Conservation (phyloP, 2,329 filamentous ascomycete species). For the Colletotrichum phormii region DNA sequence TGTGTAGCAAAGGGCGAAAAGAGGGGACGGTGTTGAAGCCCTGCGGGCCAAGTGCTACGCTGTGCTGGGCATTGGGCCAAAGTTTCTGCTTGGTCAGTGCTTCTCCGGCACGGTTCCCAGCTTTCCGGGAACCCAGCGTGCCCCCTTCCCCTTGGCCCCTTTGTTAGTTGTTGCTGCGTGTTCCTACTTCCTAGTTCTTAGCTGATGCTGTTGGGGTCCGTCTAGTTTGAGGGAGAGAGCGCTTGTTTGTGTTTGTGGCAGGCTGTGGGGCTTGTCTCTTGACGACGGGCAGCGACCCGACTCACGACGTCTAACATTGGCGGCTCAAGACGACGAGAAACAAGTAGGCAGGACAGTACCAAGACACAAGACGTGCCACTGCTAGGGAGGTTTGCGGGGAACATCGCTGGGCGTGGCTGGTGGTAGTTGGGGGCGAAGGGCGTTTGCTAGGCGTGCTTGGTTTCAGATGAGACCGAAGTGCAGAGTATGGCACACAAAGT, state of each 20-base stretch:
- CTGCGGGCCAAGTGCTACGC: neutral
- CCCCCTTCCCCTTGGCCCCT: conserved; percentile 10
- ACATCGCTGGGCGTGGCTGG: conserved; percentile 15
- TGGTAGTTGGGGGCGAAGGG: neutral
- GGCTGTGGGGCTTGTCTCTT: neutral
- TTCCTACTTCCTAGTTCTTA: conserved; percentile 2
- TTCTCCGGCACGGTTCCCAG: conserved; percentile 29
- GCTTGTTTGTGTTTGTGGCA: conserved; percentile 8
- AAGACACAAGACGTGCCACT: conserved; percentile 19
- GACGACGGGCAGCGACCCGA: neutral
- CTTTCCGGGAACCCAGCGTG: conserved; percentile 27
- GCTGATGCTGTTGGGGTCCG: neutral
- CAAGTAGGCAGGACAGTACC: neutral
- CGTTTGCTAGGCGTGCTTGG: conserved; percentile 22
- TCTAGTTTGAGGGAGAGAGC: conserved; percentile 17
- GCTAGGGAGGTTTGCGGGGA: conserved; percentile 25
- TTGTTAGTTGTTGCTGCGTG: conserved; percentile 1
- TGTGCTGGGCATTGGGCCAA: conserved; percentile 13
- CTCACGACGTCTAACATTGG: conserved; percentile 15
- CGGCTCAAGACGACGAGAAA: neutral
- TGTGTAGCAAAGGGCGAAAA: conserved; percentile 7
- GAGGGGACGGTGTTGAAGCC: conserved; percentile 6
- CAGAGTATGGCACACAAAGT: conserved; percentile 22
- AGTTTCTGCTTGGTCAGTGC: conserved; percentile 32
- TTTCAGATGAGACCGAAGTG: conserved; percentile 32